Percentiles rank a stretch among this genome's conserved stretches.
Conservation (phyloP, 2,329 filamentous ascomycete genomes). For the Colletotrichum cereale region DNA sequence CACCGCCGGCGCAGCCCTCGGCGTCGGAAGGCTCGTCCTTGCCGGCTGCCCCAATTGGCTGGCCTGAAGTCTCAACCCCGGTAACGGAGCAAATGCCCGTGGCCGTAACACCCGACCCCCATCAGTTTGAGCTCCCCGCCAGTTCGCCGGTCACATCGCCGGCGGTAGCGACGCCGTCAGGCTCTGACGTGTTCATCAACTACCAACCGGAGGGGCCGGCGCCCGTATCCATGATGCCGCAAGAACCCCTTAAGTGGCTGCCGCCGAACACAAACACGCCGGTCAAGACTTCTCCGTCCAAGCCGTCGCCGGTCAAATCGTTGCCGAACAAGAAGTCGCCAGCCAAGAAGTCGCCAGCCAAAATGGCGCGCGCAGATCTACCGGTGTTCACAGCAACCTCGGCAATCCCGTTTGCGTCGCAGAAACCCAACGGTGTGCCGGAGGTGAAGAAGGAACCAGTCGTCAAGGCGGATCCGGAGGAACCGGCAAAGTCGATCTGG, state of each 20-base stretch:
- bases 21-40: conserved; percentile 6
- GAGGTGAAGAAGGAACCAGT: conserved; percentile 4
- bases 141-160: conserved; percentile 49
- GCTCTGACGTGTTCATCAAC: conserved; percentile 61
- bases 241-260: conserved; percentile 63
- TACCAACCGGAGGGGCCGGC: conserved; percentile 68
- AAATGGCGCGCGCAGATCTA: conserved; percentile 52
- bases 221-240: conserved; percentile 52
- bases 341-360: conserved; percentile 16
- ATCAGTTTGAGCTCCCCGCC: conserved; percentile 43
- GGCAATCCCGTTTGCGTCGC: conserved; percentile 61
- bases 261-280: conserved; percentile 60
- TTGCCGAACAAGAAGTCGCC: conserved; percentile 44
- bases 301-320: conserved; percentile 50
- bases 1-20: conserved; percentile 15
- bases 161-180: conserved; percentile 37
- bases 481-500: conserved; percentile 45
- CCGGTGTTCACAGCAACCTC: conserved; percentile 57
- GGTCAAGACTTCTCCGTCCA: conserved; percentile 44
- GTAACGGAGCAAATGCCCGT: conserved; percentile 8
- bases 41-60: conserved; percentile 1
- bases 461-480: conserved; percentile 30
- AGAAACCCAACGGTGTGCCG: neutral
- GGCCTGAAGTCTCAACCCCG: conserved; percentile 29
- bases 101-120: conserved; percentile 42